A percentile compares a stretch with the other conserved stretches of the same genome.
These are phyloP conservation scores for Euphorbia corollata DNA, from an alignment of 441 rosid genomes.

Conservation along the genomic window DNA sequence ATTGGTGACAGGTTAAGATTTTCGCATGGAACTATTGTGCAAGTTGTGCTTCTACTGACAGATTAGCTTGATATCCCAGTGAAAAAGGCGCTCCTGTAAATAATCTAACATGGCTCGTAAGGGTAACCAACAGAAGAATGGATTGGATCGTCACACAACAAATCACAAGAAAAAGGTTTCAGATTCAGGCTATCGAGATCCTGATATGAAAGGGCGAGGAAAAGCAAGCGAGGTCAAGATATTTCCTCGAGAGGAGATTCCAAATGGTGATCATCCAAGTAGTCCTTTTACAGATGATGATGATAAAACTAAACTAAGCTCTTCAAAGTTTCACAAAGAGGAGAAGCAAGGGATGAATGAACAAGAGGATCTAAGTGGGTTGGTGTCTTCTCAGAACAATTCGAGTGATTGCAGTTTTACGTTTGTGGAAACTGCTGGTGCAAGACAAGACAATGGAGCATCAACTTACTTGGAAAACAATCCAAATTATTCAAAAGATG, in stretches of 20 bases:
- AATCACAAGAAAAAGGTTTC: conserved; percentile 44
- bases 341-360: conserved; percentile 37
- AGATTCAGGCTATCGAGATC: conserved; percentile 32
- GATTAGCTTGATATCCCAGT: conserved; percentile 21
- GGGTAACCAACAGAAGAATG: conserved; percentile 76
- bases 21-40: conserved; percentile 18
- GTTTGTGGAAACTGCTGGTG: conserved; percentile 24
- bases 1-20: conserved; percentile 26
- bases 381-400: conserved; percentile 25
- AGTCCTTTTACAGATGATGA: conserved; percentile 27
- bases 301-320: conserved; percentile 26
- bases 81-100: conserved; percentile 1
- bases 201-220: conserved; percentile 35
- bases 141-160: conserved; percentile 43
- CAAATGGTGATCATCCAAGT: conserved; percentile 35
- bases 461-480: conserved; percentile 26
- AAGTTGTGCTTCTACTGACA: conserved; percentile 19
- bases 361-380: conserved; percentile 23
- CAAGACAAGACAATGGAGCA: conserved; percentile 32
- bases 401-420: conserved; percentile 30
- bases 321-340: conserved; percentile 23
- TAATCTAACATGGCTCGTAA: conserved; percentile 62
- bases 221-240: conserved; percentile 38
- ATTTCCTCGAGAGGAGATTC: conserved; percentile 38
- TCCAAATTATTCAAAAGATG: conserved; percentile 30